Conservation (phyloP, 2,329 filamentous ascomycete genomes). For the Talaromyces sp. region DNA sequence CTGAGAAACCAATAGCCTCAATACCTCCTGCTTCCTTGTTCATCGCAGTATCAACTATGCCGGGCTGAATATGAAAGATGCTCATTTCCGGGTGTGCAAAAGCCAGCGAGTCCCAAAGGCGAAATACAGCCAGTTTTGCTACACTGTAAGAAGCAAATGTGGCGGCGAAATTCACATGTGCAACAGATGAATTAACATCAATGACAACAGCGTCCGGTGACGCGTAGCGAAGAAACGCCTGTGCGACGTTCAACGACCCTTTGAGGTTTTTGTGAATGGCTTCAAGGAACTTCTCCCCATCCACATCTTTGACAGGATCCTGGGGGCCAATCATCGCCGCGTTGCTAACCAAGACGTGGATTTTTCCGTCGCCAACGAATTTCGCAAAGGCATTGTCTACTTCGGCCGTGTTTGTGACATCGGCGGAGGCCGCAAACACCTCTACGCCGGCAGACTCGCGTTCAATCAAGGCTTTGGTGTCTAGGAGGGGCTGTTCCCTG, state of each 20-base stretch:
- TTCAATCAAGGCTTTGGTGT: constrained; percentile 33
- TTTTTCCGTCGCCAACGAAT: constrained; percentile 13
- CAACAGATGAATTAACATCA: constrained; percentile 29
- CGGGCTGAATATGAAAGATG: constrained; percentile 29
- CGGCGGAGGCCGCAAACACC: constrained; percentile 20
- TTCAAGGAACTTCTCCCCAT: constrained; percentile 26
- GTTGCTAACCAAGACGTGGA: constrained; percentile 39
- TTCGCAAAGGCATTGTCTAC: neutral
- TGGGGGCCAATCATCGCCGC: constrained; percentile 28
- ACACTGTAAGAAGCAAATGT: constrained; percentile 21
- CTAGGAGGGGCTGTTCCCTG: constrained; percentile 25
- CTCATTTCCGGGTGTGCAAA: constrained; percentile 22
- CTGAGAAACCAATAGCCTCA: constrained; percentile 14
- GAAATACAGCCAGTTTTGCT: constrained; percentile 25
- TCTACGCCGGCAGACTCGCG: constrained; percentile 30
- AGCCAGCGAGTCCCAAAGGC: constrained; percentile 23
- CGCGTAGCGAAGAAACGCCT: constrained; percentile 28
- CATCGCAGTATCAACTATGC: constrained; percentile 21
- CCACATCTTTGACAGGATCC: constrained; percentile 22
- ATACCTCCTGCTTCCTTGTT: constrained; percentile 15
- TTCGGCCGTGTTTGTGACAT: constrained; percentile 6
- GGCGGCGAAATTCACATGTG: constrained; percentile 27
- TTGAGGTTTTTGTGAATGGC: neutral
- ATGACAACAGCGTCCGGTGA: constrained; percentile 26
- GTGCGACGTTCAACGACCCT: constrained; percentile 2